Conservation (phyloP, 1,284 basidiomycete species). For the Cerioporus squamosus region DNA sequence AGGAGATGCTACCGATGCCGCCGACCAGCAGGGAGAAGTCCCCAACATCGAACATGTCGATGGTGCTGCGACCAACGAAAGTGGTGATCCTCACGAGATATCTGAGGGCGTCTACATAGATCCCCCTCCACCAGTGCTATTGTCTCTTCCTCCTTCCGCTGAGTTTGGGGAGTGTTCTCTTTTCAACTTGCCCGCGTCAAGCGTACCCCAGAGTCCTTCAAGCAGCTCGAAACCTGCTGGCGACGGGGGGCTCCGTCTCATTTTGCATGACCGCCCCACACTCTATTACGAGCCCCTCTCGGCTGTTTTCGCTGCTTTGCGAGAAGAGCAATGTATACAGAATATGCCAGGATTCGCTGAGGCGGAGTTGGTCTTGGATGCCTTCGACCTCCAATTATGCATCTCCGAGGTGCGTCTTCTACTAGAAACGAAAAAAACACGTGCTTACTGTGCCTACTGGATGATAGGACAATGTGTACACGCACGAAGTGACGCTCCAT, state of each 20-base stretch:
- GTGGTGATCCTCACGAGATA: constrained; percentile 62
- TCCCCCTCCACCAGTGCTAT: constrained; percentile 70
- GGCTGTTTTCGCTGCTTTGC: constrained; percentile 68
- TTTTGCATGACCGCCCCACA: constrained; percentile 64
- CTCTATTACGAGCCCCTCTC: constrained; percentile 76
- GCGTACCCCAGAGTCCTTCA: constrained; percentile 33
- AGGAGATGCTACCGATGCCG: no score
- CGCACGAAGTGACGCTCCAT: constrained; percentile 72
- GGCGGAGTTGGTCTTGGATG: constrained; percentile 68
- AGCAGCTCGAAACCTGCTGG: constrained; percentile 18
- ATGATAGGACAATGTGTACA: constrained; percentile 73
- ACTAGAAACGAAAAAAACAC: no score
- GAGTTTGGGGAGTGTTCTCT: constrained; percentile 52
- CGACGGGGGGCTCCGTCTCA: constrained; percentile 31
- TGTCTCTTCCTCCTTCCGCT: constrained; percentile 49
- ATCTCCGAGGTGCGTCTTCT: constrained; percentile 62
- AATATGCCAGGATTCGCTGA: constrained; percentile 51
- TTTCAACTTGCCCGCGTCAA: constrained; percentile 55
- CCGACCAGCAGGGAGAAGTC: no score
- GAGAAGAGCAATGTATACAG: constrained; percentile 58
- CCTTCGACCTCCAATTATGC: constrained; percentile 64
- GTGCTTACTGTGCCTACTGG: background rate
- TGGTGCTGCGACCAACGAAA: constrained; percentile 6
- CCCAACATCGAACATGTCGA: constrained; percentile 2
- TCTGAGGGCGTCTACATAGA: constrained; percentile 75